Percentiles rank a stretch among this genome's conserved stretches.
These are phyloP conservation scores for Stephanocyclus meneghinianus DNA, from an alignment of 352 stramenopile genomes.

Conservation along the genomic window DNA sequence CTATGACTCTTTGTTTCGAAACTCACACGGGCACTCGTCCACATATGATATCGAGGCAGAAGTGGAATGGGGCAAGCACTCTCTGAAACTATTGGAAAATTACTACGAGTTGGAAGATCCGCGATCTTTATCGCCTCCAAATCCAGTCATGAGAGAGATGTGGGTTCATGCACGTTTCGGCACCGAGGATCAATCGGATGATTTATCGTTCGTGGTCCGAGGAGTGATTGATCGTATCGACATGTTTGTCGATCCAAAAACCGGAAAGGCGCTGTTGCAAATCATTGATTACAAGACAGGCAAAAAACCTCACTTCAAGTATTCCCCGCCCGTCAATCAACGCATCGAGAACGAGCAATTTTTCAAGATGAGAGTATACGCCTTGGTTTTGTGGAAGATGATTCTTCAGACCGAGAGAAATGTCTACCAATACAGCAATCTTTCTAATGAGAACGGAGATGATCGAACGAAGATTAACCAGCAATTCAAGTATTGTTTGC, in stretches of 20 bases:
- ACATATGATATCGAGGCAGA: constrained; percentile 57
- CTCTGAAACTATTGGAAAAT: constrained; percentile 72
- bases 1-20: constrained; percentile 72
- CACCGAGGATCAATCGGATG: not conserved
- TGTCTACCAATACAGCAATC: constrained; percentile 14
- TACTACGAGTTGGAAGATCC: constrained; percentile 79
- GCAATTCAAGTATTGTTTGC: constrained; percentile 31
- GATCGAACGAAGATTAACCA: not conserved
- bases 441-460: not conserved
- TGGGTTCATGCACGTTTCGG: constrained; percentile 71
- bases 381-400: constrained; percentile 72
- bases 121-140: constrained; percentile 37
- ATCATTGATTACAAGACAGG: constrained; percentile 83
- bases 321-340: constrained; percentile 70
- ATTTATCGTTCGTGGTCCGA: constrained; percentile 60
- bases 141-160: constrained; percentile 72
- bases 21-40: not conserved
- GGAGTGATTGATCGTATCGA: constrained; percentile 83
- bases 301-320: constrained; percentile 81
- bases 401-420: constrained; percentile 37
- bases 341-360: constrained; percentile 76
- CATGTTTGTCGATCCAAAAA: constrained; percentile 37
- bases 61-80: constrained; percentile 72
- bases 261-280: constrained; percentile 44
- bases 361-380: constrained; percentile 83